Percentiles rank a stretch among this genome's conserved stretches.
Evolutionary conservation across 1,284 basidiomycete genomes (phyloP).

Genomic region (Ustilago esculenta): DNA sequence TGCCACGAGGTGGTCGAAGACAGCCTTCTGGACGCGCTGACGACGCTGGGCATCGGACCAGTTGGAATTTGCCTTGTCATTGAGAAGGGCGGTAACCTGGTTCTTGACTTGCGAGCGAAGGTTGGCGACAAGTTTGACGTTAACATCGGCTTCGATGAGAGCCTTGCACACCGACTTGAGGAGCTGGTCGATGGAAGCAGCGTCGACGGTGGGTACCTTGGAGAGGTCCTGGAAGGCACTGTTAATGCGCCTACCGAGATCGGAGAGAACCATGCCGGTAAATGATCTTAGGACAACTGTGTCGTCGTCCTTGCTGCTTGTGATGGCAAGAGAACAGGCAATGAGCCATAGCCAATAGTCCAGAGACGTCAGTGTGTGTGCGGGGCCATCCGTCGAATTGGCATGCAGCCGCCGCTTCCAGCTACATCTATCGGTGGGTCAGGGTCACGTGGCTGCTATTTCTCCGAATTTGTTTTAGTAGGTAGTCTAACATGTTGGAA

Average conservation of each 20-base stretch:
- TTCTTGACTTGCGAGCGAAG: slow-evolving; percentile 80
- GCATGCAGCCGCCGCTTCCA: slow-evolving; percentile 4
- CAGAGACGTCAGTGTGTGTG: background rate
- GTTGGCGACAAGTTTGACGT: slow-evolving; percentile 91
- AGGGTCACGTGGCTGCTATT: background rate
- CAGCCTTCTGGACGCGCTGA: slow-evolving; percentile 69
- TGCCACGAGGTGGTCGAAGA: slow-evolving; percentile 94
- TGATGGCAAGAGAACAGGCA: background rate
- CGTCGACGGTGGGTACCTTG: slow-evolving; percentile 78
- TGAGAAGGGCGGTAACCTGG: slow-evolving; percentile 74
- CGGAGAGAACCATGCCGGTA: slow-evolving; percentile 87
- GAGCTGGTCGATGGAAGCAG: slow-evolving; percentile 73
- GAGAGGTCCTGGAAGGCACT: slow-evolving; percentile 90
- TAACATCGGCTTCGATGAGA: slow-evolving; percentile 94
- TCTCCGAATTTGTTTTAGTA: too few species aligned
- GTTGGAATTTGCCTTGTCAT: slow-evolving; percentile 57
- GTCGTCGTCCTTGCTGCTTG: too few species aligned
- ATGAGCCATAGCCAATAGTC: too few species aligned
- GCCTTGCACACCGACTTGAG: slow-evolving; percentile 96
- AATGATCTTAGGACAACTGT: background rate
- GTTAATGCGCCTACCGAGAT: slow-evolving; percentile 93
- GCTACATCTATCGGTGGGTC: background rate
- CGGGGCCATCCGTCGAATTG: background rate
- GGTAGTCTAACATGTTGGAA: too few species aligned
- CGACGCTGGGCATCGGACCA: slow-evolving; percentile 58